Percentiles rank a stretch among this genome's conserved stretches.
These are phyloP conservation scores for Seminavis robusta DNA, from an alignment of 108 stramenopile species.

Conservation along the genomic window DNA sequence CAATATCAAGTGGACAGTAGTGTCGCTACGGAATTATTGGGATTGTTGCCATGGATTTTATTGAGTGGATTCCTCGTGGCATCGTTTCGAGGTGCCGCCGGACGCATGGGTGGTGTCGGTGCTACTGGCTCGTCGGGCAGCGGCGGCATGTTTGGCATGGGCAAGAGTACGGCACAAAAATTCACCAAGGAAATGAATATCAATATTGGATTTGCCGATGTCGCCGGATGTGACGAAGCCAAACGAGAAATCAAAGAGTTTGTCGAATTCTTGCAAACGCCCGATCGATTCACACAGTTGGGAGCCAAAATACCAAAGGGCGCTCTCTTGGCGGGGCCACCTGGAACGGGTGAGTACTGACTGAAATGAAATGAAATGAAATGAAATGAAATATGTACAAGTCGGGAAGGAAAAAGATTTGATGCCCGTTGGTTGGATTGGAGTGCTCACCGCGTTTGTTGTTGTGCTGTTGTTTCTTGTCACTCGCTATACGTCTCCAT, in stretches of 20 bases:
- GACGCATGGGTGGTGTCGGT: constrained; percentile 67
- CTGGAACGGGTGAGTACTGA: constrained; percentile 95
- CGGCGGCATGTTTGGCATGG: constrained; percentile 79
- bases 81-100: constrained; percentile 68
- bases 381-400: too few relatives aligned
- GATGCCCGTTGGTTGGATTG: too few relatives aligned
- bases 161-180: constrained; percentile 71
- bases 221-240: constrained; percentile 95
- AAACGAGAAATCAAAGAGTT: constrained; percentile 96
- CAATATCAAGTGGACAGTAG: constrained; percentile 91
- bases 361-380: too few relatives aligned
- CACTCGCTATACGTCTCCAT: too few relatives aligned
- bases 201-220: constrained; percentile 81
- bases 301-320: constrained; percentile 96
- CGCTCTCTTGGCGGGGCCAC: constrained; percentile 87
- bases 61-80: constrained; percentile 76
- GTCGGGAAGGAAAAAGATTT: too few relatives aligned
- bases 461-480: too few relatives aligned
- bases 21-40: constrained; percentile 65
- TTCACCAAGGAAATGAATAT: constrained; percentile 71
- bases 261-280: constrained; percentile 89
- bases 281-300: constrained; percentile 72
- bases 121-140: constrained; percentile 69
- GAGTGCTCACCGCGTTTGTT: too few relatives aligned
- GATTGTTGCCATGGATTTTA: constrained; percentile 70